phyloP scores from a whole-genome alignment of 1,284 basidiomycete species.

The Hypsizygus ulmarius region DNA sequence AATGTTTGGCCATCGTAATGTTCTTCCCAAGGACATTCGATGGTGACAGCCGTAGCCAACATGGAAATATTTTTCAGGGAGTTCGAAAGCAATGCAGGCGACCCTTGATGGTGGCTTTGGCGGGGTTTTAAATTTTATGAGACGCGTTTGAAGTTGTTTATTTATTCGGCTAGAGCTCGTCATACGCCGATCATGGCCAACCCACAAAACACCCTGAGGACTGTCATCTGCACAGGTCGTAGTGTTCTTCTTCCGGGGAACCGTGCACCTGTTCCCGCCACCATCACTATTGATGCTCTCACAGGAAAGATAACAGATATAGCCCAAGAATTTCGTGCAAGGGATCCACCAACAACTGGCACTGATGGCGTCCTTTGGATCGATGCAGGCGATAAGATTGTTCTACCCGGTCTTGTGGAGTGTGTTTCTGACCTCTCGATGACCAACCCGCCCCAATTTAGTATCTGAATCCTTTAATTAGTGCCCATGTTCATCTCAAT shows the following conservation, averaged over 20 bases:
- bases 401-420: conserved; percentile 88
- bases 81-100: no score
- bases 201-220: no score
- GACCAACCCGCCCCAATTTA: conserved; percentile 3
- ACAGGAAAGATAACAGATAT: conserved; percentile 72
- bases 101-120: no score
- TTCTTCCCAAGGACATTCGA: no score
- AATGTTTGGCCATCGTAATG: no score
- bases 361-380: conserved; percentile 44
- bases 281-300: conserved; percentile 59
- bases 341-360: conserved; percentile 17
- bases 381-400: conserved; percentile 60
- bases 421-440: conserved; percentile 28
- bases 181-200: conserved; percentile 19
- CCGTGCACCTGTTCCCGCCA: conserved; percentile 59
- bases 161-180: background rate
- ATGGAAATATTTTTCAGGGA: no score
- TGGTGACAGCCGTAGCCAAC: no score
- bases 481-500: conserved; percentile 90
- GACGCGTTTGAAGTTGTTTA: background rate
- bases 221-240: conserved; percentile 41
- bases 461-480: conserved; percentile 31
- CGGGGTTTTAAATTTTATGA: no score
- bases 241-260: conserved; percentile 60
- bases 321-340: conserved; percentile 31